phyloP scores from a whole-genome alignment of 176 grass and related monocot genomes.

The Themeda triandra region DNA sequence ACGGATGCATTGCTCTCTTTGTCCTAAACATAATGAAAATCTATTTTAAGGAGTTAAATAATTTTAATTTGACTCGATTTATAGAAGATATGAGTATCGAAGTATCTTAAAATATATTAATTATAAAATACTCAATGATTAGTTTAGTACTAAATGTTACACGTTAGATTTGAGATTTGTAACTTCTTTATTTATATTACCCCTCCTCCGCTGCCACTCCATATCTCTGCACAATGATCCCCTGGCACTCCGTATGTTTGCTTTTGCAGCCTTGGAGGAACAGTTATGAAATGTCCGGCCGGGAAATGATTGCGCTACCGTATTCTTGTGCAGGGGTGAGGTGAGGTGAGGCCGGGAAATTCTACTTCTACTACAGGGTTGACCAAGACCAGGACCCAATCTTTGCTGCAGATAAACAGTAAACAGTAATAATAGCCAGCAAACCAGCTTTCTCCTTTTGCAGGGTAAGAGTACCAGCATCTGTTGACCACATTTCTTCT shows the following conservation, averaged over 20 bases:
- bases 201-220: not conserved
- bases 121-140: not conserved
- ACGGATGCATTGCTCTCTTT: not conserved
- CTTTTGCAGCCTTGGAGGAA: not conserved
- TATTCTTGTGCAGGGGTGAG: too few species aligned
- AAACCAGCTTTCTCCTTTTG: not conserved
- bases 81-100: not conserved
- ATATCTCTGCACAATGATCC: not conserved
- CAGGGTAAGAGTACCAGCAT: not conserved
- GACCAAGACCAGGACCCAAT: conserved; percentile 16
- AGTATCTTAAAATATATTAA: not conserved
- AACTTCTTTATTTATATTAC: too few species aligned
- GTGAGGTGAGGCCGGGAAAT: not conserved
- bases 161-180: not conserved
- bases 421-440: conserved; percentile 5
- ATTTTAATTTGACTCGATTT: not conserved
- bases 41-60: not conserved
- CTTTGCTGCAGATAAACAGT: not conserved
- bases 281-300: not conserved
- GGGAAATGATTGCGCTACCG: conserved; percentile 13
- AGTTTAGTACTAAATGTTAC: not conserved
- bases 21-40: not conserved
- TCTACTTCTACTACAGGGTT: not conserved
- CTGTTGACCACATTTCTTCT: not conserved
- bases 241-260: not conserved